These are phyloP conservation scores for Hymenotorrendiella dingleyae DNA, from an alignment of 2,329 filamentous ascomycete genomes.

Conservation along the genomic window DNA sequence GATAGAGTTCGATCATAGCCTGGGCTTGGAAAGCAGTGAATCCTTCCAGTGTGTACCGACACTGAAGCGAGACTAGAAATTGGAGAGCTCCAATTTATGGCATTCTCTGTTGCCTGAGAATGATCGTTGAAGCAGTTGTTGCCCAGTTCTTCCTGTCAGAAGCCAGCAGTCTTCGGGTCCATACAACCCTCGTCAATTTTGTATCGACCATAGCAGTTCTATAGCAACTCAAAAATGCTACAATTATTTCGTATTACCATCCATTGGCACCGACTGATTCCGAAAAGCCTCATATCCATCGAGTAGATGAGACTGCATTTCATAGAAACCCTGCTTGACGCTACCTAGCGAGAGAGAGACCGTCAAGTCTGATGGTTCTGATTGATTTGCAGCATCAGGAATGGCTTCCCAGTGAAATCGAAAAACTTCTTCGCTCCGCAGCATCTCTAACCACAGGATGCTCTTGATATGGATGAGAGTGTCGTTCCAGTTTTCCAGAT, in stretches of 20 bases:
- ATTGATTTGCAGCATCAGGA: background rate
- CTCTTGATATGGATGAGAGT: conserved; percentile 16
- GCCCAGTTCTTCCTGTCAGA: too few relatives aligned
- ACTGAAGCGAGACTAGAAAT: too few relatives aligned
- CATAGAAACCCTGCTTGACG: too few relatives aligned
- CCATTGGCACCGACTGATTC: too few relatives aligned
- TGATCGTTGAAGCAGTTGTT: background rate
- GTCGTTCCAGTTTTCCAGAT: conserved; percentile 23
- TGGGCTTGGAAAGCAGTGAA: background rate
- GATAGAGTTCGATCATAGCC: background rate
- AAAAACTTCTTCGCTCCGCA: background rate
- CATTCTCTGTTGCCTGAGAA: background rate
- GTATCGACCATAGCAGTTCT: too few relatives aligned
- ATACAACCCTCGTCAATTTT: too few relatives aligned
- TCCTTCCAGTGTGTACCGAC: background rate
- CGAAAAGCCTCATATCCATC: too few relatives aligned
- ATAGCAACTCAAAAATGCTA: too few relatives aligned
- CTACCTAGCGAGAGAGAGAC: background rate
- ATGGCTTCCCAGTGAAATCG: background rate
- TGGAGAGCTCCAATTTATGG: background rate
- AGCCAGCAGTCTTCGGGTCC: too few relatives aligned
- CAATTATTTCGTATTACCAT: too few relatives aligned
- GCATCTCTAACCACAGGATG: conserved; percentile 30
- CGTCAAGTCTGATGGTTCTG: background rate
- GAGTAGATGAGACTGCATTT: too few relatives aligned